Conservation (phyloP, 1,139 yeast species). For the Kodamaea anthophila region DNA sequence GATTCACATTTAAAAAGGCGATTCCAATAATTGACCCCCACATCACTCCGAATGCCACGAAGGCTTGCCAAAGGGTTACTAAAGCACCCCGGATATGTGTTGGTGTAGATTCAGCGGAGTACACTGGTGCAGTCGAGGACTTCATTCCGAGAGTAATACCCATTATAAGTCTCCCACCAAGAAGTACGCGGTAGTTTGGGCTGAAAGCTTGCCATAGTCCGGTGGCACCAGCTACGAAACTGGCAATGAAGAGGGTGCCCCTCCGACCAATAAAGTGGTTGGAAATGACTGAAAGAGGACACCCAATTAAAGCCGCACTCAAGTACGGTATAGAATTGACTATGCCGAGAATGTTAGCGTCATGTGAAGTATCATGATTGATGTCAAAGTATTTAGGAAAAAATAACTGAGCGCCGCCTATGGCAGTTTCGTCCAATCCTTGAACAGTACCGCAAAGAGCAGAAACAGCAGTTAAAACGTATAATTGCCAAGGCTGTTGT, state of each 20-base stretch:
- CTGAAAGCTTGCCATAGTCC: conserved; percentile 20
- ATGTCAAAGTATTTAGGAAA: conserved; percentile 7
- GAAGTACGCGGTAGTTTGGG: conserved; percentile 16
- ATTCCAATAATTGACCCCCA: conserved; percentile 25
- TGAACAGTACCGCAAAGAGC: conserved; percentile 6
- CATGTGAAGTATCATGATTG: conserved; percentile 2
- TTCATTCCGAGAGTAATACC: conserved; percentile 31
- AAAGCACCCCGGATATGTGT: conserved; percentile 19
- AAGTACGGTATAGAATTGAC: conserved; percentile 11
- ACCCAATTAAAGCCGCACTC: conserved; percentile 8
- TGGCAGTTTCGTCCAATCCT: conserved; percentile 16
- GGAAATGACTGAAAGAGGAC: conserved; percentile 4
- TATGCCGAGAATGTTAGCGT: conserved; percentile 10
- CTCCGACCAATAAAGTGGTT: conserved; percentile 15
- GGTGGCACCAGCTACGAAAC: conserved; percentile 13
- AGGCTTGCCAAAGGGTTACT: conserved; percentile 32
- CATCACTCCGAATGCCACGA: conserved; percentile 30
- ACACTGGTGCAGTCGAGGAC: conserved; percentile 24
- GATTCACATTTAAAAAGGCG: conserved; percentile 33
- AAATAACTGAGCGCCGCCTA: conserved; percentile 11
- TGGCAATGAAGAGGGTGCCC: conserved; percentile 17
- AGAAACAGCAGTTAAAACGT: conserved; percentile 5
- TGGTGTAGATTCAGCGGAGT: conserved; percentile 20
- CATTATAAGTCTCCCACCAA: conserved; percentile 19
- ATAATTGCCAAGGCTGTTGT: conserved; percentile 4